Percentiles rank a stretch among this genome's conserved stretches.
phyloP scores from a whole-genome alignment of 768 basidiomycete genomes.

The Gyrodon lividus region DNA sequence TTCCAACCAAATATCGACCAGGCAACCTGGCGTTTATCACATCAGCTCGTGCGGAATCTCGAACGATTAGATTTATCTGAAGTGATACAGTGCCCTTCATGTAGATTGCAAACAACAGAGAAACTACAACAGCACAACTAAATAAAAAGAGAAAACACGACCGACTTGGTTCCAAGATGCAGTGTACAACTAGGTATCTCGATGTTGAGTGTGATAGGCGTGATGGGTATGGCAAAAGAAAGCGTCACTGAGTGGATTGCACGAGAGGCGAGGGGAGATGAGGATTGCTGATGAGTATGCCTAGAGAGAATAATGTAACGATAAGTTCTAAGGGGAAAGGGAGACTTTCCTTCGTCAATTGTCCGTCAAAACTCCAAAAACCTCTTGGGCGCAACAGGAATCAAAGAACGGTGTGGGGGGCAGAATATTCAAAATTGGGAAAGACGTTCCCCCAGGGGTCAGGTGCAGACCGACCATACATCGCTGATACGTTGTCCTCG shows the following conservation, averaged over 20 bases:
- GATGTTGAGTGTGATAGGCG: constrained; percentile 3
- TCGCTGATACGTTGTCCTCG: constrained; percentile 61
- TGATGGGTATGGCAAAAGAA: constrained; percentile 11
- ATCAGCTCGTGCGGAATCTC: too few relatives aligned
- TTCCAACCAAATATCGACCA: constrained; percentile 25
- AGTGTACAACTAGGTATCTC: constrained; percentile 9
- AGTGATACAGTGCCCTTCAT: not conserved
- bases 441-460: constrained; percentile 71
- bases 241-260: constrained; percentile 6
- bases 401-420: constrained; percentile 36
- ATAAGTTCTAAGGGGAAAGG: constrained; percentile 3
- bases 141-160: not conserved
- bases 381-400: not conserved
- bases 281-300: constrained; percentile 13
- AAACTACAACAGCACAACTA: constrained; percentile 7
- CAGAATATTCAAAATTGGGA: constrained; percentile 72
- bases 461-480: constrained; percentile 55
- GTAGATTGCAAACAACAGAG: not conserved
- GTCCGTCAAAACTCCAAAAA: not conserved
- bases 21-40: not conserved
- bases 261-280: not conserved
- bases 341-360: not conserved
- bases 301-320: constrained; percentile 8
- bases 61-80: too few relatives aligned
- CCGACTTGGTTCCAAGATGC: not conserved